Base-by-base conservation (phyloP, 495 filamentous ascomycete species). In the Lasiosphaeria miniovina region DNA sequence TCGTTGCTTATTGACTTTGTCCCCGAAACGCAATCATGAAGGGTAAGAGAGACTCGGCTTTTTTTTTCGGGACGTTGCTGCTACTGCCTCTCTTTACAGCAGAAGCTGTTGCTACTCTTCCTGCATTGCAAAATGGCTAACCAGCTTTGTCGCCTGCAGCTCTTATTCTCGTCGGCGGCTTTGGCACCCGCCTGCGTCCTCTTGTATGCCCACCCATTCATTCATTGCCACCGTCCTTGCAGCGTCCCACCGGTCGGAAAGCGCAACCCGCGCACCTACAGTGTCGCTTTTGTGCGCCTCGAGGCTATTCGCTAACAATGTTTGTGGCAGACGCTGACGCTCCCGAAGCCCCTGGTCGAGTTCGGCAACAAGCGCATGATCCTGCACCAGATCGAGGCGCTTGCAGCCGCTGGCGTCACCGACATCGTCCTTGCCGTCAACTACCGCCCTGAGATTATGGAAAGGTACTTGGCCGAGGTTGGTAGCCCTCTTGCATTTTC, bases 321-420 rank as follows among this genome's bases (percentile, higher is more conserved):
- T 1, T 45, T 11, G 34, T 50, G 32, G 40, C 53, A 97, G 93
- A 98, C 94, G 57, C 84, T 98, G 68, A 98, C 94, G 46, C 89
- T 97, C 63, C 94, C 94, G 32, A 98, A 98, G 75, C 94, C 94
- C 49, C 81, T 98, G 65, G 94, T 98, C 68, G 94, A 98, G 78
- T 98, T 98, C 74, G 93, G 86, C 66, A 98, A 98, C 82, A 91
- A 90, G 73, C 94, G 93, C 65, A 98, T 98, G 94, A 98, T 98
- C 77, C 82, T 94, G 62, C 94, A 98, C 80, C 94, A 98, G 75
- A 89, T 98, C 65, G 93, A 98, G 77, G 90, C 90, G 66, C 80
- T 98, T 67, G 94, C 95, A 64, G 90, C 89, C 62, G 94, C 93
- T 36, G 94, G 94, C 72, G 94, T 98, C 41, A 98, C 93, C 61